Evolutionary conservation across 2,329 filamentous ascomycete genomes (phyloP).

Genomic region (Diaporthe sp.): DNA sequence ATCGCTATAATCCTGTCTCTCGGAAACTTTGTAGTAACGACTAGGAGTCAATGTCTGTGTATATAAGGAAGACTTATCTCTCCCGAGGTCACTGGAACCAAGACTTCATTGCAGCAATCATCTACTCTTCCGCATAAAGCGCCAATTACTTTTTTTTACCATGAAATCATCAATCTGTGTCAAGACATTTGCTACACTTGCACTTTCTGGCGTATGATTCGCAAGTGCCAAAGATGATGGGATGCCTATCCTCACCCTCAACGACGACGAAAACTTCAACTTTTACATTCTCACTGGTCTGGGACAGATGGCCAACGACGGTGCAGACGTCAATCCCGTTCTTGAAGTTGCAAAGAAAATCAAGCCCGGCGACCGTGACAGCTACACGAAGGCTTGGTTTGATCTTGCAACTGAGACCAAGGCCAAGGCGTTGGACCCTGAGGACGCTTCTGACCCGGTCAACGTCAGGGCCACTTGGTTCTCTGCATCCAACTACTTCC

Average conservation of each 20-base stretch:
- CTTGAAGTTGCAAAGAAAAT: constrained; percentile 8
- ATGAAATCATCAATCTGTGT: background rate
- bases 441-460: constrained; percentile 10
- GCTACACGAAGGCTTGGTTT: background rate
- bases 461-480: constrained; percentile 47
- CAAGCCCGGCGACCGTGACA: constrained; percentile 1
- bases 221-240: background rate
- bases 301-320: constrained; percentile 17
- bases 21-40: background rate
- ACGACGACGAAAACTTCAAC: constrained; percentile 6
- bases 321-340: constrained; percentile 6
- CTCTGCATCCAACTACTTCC: constrained; percentile 58
- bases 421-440: constrained; percentile 9
- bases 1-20: too few relatives aligned
- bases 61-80: background rate
- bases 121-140: background rate
- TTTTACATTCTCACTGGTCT: constrained; percentile 12
- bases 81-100: too few relatives aligned
- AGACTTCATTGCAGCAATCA: background rate
- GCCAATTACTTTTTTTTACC: background rate
- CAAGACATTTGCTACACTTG: background rate
- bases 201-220: background rate
- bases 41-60: background rate
- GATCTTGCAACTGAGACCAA: constrained; percentile 11
- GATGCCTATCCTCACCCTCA: constrained; percentile 4